Conservation (phyloP, 108 stramenopile genomes). For the Chaetoceros tenuissimus region DNA sequence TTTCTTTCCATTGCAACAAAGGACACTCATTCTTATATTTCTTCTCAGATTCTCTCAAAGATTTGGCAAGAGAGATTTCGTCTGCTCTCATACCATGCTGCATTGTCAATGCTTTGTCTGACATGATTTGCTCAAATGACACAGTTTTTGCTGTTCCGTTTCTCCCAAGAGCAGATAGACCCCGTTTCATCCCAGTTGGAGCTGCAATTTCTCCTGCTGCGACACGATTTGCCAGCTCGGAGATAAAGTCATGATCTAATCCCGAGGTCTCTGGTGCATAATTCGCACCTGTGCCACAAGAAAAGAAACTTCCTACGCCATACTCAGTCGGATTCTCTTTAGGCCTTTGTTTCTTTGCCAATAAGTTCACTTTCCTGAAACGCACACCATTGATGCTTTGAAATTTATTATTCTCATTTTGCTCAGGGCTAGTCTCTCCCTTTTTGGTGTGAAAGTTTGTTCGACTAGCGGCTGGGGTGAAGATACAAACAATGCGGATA, state of each 20-base stretch:
- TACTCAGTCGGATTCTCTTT: neutral
- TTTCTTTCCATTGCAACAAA: neutral
- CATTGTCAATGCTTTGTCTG: constrained; percentile 7
- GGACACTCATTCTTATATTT: constrained; percentile 1
- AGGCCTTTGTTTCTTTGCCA: neutral
- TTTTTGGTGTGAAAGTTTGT: constrained; percentile 36
- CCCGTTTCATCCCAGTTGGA: constrained; percentile 20
- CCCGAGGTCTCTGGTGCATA: neutral
- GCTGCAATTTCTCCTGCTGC: constrained; percentile 26
- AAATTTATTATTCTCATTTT: neutral
- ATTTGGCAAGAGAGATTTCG: neutral
- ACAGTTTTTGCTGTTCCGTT: neutral
- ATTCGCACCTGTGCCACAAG: neutral
- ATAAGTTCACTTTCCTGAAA: neutral
- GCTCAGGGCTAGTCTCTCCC: constrained; percentile 1
- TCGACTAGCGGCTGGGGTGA: constrained; percentile 50
- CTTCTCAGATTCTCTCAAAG: neutral
- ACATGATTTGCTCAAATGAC: neutral
- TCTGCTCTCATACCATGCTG: neutral
- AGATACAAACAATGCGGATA: constrained; percentile 38
- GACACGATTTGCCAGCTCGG: constrained; percentile 27
- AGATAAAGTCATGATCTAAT: neutral
- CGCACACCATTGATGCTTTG: neutral
- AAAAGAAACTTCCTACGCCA: neutral
- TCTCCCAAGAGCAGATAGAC: constrained; percentile 3